A percentile compares a stretch with the other conserved stretches of the same genome.
These are phyloP conservation scores for Phytophthora sp. DNA, from an alignment of 352 stramenopile genomes.

Conservation along the genomic window DNA sequence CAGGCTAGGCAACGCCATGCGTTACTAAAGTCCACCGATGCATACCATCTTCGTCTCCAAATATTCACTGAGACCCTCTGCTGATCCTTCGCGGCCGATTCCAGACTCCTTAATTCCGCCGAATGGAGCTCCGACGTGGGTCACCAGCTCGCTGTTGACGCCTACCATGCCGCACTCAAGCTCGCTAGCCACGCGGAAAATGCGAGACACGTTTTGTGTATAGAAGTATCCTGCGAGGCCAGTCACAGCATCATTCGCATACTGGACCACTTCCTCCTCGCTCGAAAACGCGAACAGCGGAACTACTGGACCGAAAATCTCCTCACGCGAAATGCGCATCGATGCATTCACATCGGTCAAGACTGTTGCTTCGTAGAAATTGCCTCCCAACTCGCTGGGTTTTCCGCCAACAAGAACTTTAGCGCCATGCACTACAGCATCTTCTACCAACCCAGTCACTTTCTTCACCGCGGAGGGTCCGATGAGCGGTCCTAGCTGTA, in stretches of 20 bases:
- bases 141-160: conserved; percentile 92
- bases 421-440: conserved; percentile 90
- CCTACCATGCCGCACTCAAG: conserved; percentile 94
- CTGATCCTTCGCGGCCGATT: conserved; percentile 88
- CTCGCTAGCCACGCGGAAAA: conserved; percentile 79
- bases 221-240: conserved; percentile 96
- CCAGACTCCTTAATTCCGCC: conserved; percentile 90
- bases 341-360: conserved; percentile 78
- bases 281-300: conserved; percentile 92
- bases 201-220: conserved; percentile 85
- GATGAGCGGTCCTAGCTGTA: conserved; percentile 94
- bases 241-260: conserved; percentile 91
- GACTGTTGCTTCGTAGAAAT: conserved; percentile 96
- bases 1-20: neutral
- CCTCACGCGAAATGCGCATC: conserved; percentile 89
- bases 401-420: conserved; percentile 82
- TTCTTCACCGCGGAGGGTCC: conserved; percentile 88
- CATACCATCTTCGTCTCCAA: conserved; percentile 96
- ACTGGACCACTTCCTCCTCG: conserved; percentile 93
- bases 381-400: conserved; percentile 56
- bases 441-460: conserved; percentile 77
- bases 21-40: conserved; percentile 61
- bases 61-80: conserved; percentile 93
- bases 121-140: conserved; percentile 81
- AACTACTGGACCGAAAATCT: conserved; percentile 97